phyloP scores from a whole-genome alignment of 805 yeast species.

The Hanseniaspora occidentalis region DNA sequence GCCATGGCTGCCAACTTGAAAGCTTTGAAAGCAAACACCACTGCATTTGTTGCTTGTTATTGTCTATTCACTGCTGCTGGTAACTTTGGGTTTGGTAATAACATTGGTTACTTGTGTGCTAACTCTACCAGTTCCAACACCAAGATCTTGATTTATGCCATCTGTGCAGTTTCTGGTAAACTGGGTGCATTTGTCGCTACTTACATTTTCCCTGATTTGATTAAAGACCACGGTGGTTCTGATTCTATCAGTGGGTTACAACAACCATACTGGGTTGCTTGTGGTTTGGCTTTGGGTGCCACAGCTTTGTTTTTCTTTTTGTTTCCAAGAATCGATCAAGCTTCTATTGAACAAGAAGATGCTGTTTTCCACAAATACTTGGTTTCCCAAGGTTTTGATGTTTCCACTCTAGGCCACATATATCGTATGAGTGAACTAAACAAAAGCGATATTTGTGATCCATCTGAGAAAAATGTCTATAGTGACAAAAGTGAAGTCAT shows the following conservation, averaged over 20 bases:
- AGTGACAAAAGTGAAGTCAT: no score
- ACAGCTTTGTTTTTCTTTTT: constrained; percentile 47
- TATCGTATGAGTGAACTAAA: no score
- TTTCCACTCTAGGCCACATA: no score
- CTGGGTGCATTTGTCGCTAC: constrained; percentile 88
- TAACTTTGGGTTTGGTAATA: constrained; percentile 91
- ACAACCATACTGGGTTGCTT: constrained; percentile 24
- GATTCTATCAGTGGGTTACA: constrained; percentile 44
- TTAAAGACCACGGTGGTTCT: constrained; percentile 44
- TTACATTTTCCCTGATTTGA: constrained; percentile 74
- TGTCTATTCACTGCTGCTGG: constrained; percentile 83
- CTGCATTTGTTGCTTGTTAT: constrained; percentile 70
- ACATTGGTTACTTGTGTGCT: constrained; percentile 76
- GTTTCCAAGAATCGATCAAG: constrained; percentile 74
- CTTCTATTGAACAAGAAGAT: constrained; percentile 72
- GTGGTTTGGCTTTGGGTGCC: neutral
- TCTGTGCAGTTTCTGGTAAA: constrained; percentile 87
- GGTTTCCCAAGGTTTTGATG: constrained; percentile 55
- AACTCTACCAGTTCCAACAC: constrained; percentile 78
- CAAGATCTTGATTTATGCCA: constrained; percentile 82
- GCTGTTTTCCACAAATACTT: constrained; percentile 54
- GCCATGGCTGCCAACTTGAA: constrained; percentile 67
- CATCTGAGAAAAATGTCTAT: no score
- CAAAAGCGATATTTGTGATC: no score
- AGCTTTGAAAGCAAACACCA: constrained; percentile 45